Base-by-base conservation (phyloP, 768 basidiomycete genomes). In the Melanogaster broomeanus region DNA sequence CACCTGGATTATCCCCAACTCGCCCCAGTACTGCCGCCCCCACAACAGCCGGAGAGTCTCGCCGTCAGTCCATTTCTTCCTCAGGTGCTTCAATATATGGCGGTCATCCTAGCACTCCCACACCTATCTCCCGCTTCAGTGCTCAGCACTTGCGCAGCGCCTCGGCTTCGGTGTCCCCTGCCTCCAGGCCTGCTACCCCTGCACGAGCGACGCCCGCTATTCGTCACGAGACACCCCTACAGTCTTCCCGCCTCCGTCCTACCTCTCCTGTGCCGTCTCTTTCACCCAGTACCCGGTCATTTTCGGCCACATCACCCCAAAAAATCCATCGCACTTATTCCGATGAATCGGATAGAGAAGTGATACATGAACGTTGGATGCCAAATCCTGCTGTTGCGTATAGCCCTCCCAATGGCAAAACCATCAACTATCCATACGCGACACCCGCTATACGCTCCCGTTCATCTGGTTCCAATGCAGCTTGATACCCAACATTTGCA, bases 301-400 rank as follows among this genome's bases (percentile, higher is more conserved):
- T 72, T 45, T 61, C 72, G 30, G 57, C 65, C 38, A 71, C 79
- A 15, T 78, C 80, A 22, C 80, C 83, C 46, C 77, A 79, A 42
- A 83, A 81, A 74, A 79, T 84, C 69, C 65, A 60, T 44, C 80
- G 85, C 47, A 80, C 83, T 30, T 75, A 81, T 54, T 84, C 83
- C 48, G 86, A 88, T 62, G 85, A 86, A 72, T 86, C 84, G 56
- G 72, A 72, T 51, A 69, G 67, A 58, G 73, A 79, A 56, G 71
- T 74, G 65, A 80, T 83, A 39, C 83, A 80, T 52, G 79, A 86
- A 62, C 78, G 83, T 54, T 87, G 86, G 86, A 72, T 87, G 40
- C 86, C 86, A 13, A 76, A 78, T 27, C 61, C 66, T 35, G 65
- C 69, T 21, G 30, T 69, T 47, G 67, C 68, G 33, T 67, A 68